Conservation (phyloP, 73 alveolate species). For the Paramecium octaurelia region DNA sequence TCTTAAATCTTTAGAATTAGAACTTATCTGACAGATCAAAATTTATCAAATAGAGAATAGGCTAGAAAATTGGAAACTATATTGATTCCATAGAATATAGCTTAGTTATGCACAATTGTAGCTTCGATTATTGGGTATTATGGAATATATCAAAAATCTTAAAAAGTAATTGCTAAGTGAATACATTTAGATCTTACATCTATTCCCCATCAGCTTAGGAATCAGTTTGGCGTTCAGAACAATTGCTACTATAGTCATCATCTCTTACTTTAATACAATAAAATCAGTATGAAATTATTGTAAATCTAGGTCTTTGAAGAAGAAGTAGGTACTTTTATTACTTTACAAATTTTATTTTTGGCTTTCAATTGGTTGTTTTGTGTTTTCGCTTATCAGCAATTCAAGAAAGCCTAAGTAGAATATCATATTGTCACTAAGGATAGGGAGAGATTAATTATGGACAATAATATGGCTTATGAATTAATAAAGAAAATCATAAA, state of each 20-base stretch:
- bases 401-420: neutral
- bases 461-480: constrained; percentile 54
- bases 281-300: neutral
- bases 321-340: constrained; percentile 46
- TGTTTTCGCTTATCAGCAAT: neutral
- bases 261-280: constrained; percentile 7
- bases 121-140: constrained; percentile 32
- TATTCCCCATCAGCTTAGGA: constrained; percentile 11
- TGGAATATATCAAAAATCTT: constrained; percentile 38
- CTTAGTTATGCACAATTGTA: constrained; percentile 30
- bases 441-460: constrained; percentile 42
- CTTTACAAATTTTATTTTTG: constrained; percentile 9
- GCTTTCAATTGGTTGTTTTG: neutral
- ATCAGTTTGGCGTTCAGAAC: constrained; percentile 33
- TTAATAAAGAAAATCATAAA: constrained; percentile 22
- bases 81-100: constrained; percentile 36
- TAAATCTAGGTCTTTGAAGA: neutral
- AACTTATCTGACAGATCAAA: constrained; percentile 7
- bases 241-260: neutral
- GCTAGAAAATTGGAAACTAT: constrained; percentile 28
- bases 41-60: neutral
- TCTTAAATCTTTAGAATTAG: constrained; percentile 39
- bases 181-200: neutral
- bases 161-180: neutral
- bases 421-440: constrained; percentile 5